Evolutionary conservation across 805 yeast genomes (phyloP), one percentile per base, ranked within the genome.

Genomic region (Monosporozyma aquatica): DNA sequence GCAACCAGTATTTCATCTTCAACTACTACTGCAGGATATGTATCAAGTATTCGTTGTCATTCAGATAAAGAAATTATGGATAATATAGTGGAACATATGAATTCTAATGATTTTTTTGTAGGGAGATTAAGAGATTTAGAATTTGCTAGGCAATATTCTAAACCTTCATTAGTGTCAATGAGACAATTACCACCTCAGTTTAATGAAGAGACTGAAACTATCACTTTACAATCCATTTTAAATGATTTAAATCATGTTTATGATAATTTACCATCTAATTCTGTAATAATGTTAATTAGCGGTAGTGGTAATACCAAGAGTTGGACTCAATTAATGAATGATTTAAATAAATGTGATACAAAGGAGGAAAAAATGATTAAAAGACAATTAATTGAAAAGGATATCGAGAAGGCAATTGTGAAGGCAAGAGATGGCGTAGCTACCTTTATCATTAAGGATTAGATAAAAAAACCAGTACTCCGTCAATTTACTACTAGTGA

Each of bases 51-150:
- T 5, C 64, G 74, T 25, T 77, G 81, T 40, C 47, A 57, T 11
- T 66, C 71, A 47, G 95, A 87, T 59, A 80, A 74, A 29, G 82
- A 80, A 43, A 71, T 74, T 0, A 70, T 76, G 2, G 67, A 70
- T 1, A 55, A 61, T 3, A 64, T 75, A 6, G 46, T 56, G 1
- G 56, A 65, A 6, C 56, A 71, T n/a, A 44, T 67, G 2, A 48
- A 61, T 13, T 59, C 64, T 1, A 61, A 69, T 47, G 75, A 75
- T 41, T 66, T 86, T 22, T 63, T 74, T 11, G 65, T 82, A 38
- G 67, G 76, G 15, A 71, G 75, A 42, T 55, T 86, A 35, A 69
- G 76, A 37, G 89, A 80, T 41, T 57, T 82, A 17, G 87, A 78
- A 52, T 65, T 59, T 48, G 66, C 58, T 5, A 51, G 65, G 42